phyloP scores from a whole-genome alignment of 805 yeast genomes.

The Wickerhamomyces subpelliculosus region DNA sequence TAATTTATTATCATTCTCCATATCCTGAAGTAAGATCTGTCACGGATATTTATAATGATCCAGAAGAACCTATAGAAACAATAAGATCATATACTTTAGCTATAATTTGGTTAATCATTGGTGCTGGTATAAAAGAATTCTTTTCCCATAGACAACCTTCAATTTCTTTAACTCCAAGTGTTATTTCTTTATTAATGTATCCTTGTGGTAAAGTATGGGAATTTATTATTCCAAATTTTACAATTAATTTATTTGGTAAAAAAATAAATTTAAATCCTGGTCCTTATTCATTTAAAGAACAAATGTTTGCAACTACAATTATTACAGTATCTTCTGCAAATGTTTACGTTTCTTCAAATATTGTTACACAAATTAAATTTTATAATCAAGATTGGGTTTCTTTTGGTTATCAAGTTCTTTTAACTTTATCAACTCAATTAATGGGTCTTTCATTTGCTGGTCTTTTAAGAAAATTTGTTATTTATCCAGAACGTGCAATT shows the following conservation, averaged over 20 bases:
- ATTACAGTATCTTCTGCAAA: constrained; percentile 27
- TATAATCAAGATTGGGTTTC: constrained; percentile 20
- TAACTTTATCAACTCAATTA: constrained; percentile 46
- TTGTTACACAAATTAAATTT: constrained; percentile 24
- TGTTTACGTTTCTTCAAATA: constrained; percentile 25
- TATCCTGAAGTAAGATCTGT: constrained; percentile 56
- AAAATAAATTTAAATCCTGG: constrained; percentile 44
- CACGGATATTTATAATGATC: constrained; percentile 42
- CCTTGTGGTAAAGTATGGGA: constrained; percentile 42
- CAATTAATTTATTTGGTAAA: constrained; percentile 30
- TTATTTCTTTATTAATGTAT: constrained; percentile 45
- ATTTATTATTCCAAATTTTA: constrained; percentile 17
- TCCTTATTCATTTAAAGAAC: constrained; percentile 56
- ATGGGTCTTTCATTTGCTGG: constrained; percentile 63
- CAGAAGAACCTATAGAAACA: constrained; percentile 38
- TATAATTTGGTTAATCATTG: constrained; percentile 39
- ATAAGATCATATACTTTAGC: constrained; percentile 30
- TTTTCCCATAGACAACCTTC: constrained; percentile 44
- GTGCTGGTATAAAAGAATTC: constrained; percentile 45
- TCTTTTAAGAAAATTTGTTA: constrained; percentile 44
- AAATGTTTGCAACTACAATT: constrained; percentile 47
- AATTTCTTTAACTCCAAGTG: constrained; percentile 30
- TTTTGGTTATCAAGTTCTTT: constrained; percentile 43
- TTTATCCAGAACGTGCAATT: constrained; percentile 39
- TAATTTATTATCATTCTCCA: constrained; percentile 27